Percentiles rank a stretch among this genome's conserved stretches.
phyloP scores from a whole-genome alignment of 495 filamentous ascomycete genomes.

The Daldinia bambusicola region DNA sequence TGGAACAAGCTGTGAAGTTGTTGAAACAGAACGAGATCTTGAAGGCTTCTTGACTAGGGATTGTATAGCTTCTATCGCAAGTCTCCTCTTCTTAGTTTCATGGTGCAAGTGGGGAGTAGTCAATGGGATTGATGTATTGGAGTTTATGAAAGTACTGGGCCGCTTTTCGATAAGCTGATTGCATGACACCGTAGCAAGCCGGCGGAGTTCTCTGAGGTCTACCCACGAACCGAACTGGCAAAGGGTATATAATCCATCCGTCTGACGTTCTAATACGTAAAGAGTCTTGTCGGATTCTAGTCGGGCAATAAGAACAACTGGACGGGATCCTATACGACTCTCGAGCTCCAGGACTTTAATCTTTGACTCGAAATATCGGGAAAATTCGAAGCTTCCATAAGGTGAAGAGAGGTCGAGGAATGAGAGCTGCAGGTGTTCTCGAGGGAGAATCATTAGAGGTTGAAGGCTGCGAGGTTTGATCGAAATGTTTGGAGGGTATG shows the following conservation, averaged over 20 bases:
- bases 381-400: slow-evolving; percentile 60
- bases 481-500: slow-evolving; percentile 65
- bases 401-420: slow-evolving; percentile 67
- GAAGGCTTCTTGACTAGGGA: slow-evolving; percentile 54
- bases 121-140: slow-evolving; percentile 35
- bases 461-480: slow-evolving; percentile 68
- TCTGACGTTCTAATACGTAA: slow-evolving; percentile 79
- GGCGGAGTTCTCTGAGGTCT: slow-evolving; percentile 59
- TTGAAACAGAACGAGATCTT: slow-evolving; percentile 45
- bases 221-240: slow-evolving; percentile 77
- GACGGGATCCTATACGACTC: slow-evolving; percentile 59
- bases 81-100: slow-evolving; percentile 58
- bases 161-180: slow-evolving; percentile 36
- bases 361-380: slow-evolving; percentile 67
- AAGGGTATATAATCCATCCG: slow-evolving; percentile 71
- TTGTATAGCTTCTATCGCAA: slow-evolving; percentile 65
- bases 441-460: slow-evolving; percentile 69
- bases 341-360: slow-evolving; percentile 71
- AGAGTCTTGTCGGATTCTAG: slow-evolving; percentile 66
- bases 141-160: slow-evolving; percentile 8
- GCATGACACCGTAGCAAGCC: slow-evolving; percentile 54
- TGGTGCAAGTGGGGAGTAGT: slow-evolving; percentile 54
- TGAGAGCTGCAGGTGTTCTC: slow-evolving; percentile 67
- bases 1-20: slow-evolving; percentile 38
- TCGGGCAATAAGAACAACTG: slow-evolving; percentile 73